Evolutionary conservation across 176 grass and related monocot species (phyloP), one percentile per base, ranked within the genome.

Genomic region (Oryza meyeriana): DNA sequence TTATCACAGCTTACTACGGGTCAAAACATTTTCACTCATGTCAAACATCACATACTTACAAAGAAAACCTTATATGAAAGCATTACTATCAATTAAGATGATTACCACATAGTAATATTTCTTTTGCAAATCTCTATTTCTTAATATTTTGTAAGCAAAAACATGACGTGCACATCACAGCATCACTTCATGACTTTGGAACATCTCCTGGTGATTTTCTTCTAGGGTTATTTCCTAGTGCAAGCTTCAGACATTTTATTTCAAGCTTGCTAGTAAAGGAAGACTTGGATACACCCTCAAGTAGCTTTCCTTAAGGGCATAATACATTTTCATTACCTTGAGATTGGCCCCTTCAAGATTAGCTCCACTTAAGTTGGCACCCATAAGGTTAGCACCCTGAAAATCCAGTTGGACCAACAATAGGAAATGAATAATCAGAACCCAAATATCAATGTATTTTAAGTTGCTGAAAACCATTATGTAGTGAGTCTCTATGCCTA

Each of bases 271-370:
- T 3, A 67, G 4, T 40, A 79, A 33, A 80, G 4, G 30, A 16
- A 66, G 11, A 67, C 7, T 41, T 17, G 6, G n/a, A 71, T 27
- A 12, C 14, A n/a, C 28, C 39, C 45, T 72, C 57, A 50, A 79
- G 10, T 72, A 64, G 32, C 9, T 64, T 52, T 55, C 20, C 18
- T 52, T 24, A 38, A 11, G 24, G 24, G 16, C 40, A 3, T 62
- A n/a, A 10, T 79, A 65, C 1, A 38, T 4, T 42, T 66, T 80
- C 81, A 8, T 11, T 92, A 98, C 95, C 92, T 94, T 98, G 31
- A 98, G 92, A 93, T 98, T 98, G 16, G 92, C 95, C 64, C 90
- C 95, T 98, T 98, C 95, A 76, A 97, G 88, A 76, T 97, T 94
- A 85, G 95, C 95, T 77, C 79, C 90, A 83, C 64, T 87, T 31